Base-by-base conservation (phyloP, 106 monocot species). In the Dioscorea dumetorum region DNA sequence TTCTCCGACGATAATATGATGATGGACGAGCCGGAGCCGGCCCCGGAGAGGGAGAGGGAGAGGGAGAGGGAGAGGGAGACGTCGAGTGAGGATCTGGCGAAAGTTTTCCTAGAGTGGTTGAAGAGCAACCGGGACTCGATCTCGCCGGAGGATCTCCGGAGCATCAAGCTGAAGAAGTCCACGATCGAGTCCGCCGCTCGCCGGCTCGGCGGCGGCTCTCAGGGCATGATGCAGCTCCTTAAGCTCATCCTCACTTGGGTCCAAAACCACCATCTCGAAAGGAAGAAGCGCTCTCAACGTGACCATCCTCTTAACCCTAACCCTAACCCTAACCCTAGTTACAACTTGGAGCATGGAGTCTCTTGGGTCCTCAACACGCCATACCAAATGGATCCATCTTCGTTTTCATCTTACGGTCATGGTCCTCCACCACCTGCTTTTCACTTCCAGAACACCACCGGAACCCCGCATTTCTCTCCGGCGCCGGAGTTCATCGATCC, bases 201-300 rank as follows among this genome's bases (percentile, higher is more conserved):
- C 6, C 71, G 84, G 0, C 90, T 99, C n/a, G 97, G 97, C 13
- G 83, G 86, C 0, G 84, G 84, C 0, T 77, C 70, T 19, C 78
- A 86, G 7, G 97, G 84, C 24, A 78, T 73, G 68, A 79, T 70
- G 65, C 82, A 99, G 74, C 80, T 99, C 23, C 69, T 99, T 21
- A 92, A 90, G 71, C 90, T 99, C 24, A 93, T 99, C 18, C 83
- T 99, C 5, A 14, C 87, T 12, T 99, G 92, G 97, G 92, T 99
- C 3, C 97, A 99, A 72, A 83, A 81, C 79, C 51, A 92, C 76
- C 97, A 99, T 60, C 78, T 99, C 24, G 77, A 87, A 56, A 81
- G 80, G 58, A 80, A 72, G 65, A 72, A 81, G 16, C 69, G 52
- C 2, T 71, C 22, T 19, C 35, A 21, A 5, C 18, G 41, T 1